Conservation (phyloP, 768 basidiomycete species). For the Mycena polygramma region DNA sequence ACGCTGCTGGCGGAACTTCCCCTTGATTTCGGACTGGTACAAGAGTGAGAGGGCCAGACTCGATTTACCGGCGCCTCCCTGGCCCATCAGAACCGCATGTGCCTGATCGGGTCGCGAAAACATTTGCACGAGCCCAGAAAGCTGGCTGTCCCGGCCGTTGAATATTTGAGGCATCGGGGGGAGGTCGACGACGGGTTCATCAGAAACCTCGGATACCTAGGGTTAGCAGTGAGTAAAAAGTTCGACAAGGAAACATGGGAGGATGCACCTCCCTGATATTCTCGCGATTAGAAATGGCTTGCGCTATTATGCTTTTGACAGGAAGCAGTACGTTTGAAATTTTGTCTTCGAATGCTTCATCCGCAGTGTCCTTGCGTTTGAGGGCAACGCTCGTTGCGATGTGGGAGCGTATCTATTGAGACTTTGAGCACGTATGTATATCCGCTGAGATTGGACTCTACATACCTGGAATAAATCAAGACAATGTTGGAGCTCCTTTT, state of each 20-base stretch:
- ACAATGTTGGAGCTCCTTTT: conserved; percentile 38
- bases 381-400: conserved; percentile 27
- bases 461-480: conserved; percentile 35
- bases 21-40: conserved; percentile 26
- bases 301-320: conserved; percentile 19
- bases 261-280: background rate
- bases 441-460: background rate
- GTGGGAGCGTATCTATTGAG: conserved; percentile 26
- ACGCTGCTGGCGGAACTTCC: conserved; percentile 14
- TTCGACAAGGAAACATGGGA: background rate
- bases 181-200: conserved; percentile 26
- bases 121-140: conserved; percentile 30
- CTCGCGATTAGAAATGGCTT: background rate
- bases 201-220: background rate
- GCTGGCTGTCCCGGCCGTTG: conserved; percentile 32
- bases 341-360: conserved; percentile 25
- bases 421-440: background rate
- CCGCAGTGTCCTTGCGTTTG: conserved; percentile 29
- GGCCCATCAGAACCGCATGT: conserved; percentile 32
- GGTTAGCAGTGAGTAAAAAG: background rate
- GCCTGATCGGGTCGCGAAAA: conserved; percentile 23
- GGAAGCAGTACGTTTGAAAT: conserved; percentile 22
- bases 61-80: conserved; percentile 34
- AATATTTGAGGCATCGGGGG: conserved; percentile 38
- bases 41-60: conserved; percentile 19